Evolutionary conservation across 257 asterid species (phyloP).

Genomic region (Ilex aquifolium): DNA sequence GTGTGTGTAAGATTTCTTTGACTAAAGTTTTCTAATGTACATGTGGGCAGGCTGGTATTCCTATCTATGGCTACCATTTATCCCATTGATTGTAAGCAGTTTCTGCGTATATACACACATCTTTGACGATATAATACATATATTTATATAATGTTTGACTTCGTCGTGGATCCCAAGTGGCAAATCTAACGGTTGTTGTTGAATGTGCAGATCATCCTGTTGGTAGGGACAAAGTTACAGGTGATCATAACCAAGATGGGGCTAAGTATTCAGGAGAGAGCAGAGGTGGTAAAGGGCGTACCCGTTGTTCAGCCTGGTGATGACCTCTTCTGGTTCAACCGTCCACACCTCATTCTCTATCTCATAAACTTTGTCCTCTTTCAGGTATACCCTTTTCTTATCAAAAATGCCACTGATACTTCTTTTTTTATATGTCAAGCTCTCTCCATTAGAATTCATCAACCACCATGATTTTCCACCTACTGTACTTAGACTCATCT

Average conservation of each 20-base stretch:
- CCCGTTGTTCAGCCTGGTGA: conserved; percentile 82
- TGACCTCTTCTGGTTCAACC: conserved; percentile 83
- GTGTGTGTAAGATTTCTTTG: no score
- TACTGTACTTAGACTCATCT: no score
- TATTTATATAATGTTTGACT: no score
- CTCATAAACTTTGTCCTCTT: conserved; percentile 86
- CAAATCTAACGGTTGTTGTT: background rate
- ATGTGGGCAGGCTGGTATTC: conserved; percentile 39
- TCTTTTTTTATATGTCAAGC: background rate
- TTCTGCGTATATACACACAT: background rate
- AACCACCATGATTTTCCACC: no score
- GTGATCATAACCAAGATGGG: conserved; percentile 92
- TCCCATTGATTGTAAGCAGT: conserved; percentile 75
- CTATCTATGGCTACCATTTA: conserved; percentile 81
- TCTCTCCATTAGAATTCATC: no score
- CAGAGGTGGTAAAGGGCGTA: conserved; percentile 68
- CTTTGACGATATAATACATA: background rate
- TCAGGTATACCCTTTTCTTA: conserved; percentile 35
- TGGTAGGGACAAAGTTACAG: conserved; percentile 87
- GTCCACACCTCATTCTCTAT: conserved; percentile 64
- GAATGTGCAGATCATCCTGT: conserved; percentile 50
- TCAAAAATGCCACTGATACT: background rate
- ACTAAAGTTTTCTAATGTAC: background rate
- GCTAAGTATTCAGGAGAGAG: conserved; percentile 64
- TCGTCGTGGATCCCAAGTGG: background rate